Percentiles rank a stretch among this genome's conserved stretches.
phyloP scores from a whole-genome alignment of 140 eudicot genomes.

The Cichorium intybus region DNA sequence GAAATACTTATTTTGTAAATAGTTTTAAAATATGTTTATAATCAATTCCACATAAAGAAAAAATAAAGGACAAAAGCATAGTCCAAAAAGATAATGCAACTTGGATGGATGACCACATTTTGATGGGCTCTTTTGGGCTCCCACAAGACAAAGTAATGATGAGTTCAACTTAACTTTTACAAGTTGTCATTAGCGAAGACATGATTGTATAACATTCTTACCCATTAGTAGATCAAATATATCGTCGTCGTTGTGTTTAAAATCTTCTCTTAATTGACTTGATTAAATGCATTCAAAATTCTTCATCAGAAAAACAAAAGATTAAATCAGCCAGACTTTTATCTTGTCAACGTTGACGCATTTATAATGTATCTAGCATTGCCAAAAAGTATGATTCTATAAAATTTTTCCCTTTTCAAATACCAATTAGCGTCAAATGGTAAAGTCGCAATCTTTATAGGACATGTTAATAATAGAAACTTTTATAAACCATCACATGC shows the following conservation, averaged over 20 bases:
- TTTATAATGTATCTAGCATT: too few species aligned
- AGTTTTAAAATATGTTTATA: neutral
- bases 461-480: neutral
- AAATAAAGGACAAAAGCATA: conserved; percentile 8
- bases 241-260: neutral
- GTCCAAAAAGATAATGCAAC: conserved; percentile 34
- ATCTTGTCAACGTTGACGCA: too few species aligned
- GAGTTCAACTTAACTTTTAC: conserved; percentile 38
- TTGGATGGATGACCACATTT: conserved; percentile 42
- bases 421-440: neutral
- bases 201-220: conserved; percentile 3
- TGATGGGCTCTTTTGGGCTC: conserved; percentile 44
- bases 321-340: too few species aligned
- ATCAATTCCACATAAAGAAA: conserved; percentile 8
- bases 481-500: conserved; percentile 12
- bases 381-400: too few species aligned
- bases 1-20: neutral
- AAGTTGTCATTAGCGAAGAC: conserved; percentile 19
- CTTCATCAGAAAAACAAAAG: neutral
- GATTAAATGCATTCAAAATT: neutral
- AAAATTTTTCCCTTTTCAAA: neutral
- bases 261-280: neutral
- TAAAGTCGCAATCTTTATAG: neutral
- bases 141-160: conserved; percentile 43
- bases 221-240: neutral